Base-by-base conservation (phyloP, 306 rosid genomes). In the Sophora flavescens region DNA sequence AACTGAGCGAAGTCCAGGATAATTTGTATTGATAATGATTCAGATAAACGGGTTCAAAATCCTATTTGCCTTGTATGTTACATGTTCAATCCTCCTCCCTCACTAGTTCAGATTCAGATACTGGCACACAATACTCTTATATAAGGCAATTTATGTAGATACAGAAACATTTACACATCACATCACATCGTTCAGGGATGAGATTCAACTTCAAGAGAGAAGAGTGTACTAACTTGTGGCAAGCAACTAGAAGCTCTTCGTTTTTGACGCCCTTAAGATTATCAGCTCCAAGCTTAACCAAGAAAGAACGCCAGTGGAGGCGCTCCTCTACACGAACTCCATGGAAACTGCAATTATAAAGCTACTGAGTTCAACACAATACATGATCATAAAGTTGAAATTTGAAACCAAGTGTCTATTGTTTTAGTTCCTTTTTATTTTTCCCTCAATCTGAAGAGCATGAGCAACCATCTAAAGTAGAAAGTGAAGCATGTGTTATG, bases 261-360 rank as follows among this genome's bases (percentile, higher is more conserved):
- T 92, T 95, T 80, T 90, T 90, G 0, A 86, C 89, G 80, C 97
- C 97, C 84, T 70, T 92, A 17, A 95, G 99, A 87, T 95, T 95
- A 65, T 95, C 99, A 15, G 99, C 91, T 79, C 97, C 97, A 52
- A 95, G 84, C 81, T 95, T 95, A 45, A 95, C 97, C 63, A 95
- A 85, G 84, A 94, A 94, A 33, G 98, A 90, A 80, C 95, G 93
- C 99, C 99, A 92, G 79, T 95, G 98, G 52, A 90, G 78, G 56
- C 97, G 88, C 64, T 95, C 99, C 89, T 94, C 98, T 0, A 89
- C 89, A 41, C 96, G 98, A 81, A 92, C 98, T 80, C 97, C 98
- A 83, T 94, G 95, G 84, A 92, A 94, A 71, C 98, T 94, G 82
- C 68, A 82, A 79, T 26, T 11, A 77, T 33, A 14, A 64, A 15